A percentile compares a stretch with the other conserved stretches of the same genome.
Evolutionary conservation across 805 yeast species (phyloP).

Genomic region (Candida taoyuanica): DNA sequence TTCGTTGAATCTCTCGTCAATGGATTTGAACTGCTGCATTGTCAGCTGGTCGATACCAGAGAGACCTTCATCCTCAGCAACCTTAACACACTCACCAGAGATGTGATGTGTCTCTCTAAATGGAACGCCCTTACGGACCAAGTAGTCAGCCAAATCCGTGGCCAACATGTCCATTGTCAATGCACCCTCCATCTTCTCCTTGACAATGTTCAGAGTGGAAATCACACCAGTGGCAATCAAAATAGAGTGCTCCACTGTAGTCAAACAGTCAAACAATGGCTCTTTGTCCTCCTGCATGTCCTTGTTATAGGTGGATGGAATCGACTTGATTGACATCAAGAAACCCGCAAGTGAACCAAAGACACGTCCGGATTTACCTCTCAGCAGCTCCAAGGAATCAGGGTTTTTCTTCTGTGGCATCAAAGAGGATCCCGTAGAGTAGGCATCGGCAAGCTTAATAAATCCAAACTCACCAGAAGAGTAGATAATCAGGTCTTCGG

Average conservation of each 20-base stretch:
- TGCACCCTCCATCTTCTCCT: conserved; percentile 76
- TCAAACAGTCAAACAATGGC: conserved; percentile 88
- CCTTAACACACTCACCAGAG: conserved; percentile 94
- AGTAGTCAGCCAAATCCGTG: conserved; percentile 95
- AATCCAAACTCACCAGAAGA: conserved; percentile 98
- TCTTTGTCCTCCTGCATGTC: conserved; percentile 99
- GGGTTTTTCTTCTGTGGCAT: conserved; percentile 99
- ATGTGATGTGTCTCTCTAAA: conserved; percentile 99
- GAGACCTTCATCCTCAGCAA: conserved; percentile 73
- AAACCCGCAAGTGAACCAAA: conserved; percentile 95
- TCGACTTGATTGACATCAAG: conserved; percentile 93
- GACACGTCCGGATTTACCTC: conserved; percentile 97
- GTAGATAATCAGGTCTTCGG: conserved; percentile 92
- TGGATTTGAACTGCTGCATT: conserved; percentile 69
- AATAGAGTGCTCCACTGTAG: conserved; percentile 90
- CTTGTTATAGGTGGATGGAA: conserved; percentile 96
- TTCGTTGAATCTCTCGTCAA: conserved; percentile 72
- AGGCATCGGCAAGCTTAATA: conserved; percentile 90
- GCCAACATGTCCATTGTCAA: conserved; percentile 99
- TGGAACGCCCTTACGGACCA: conserved; percentile 97
- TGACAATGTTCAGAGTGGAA: conserved; percentile 73
- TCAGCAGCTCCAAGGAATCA: conserved; percentile 86
- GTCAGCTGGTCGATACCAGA: conserved; percentile 84
- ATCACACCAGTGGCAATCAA: conserved; percentile 95
- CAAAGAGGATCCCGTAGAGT: conserved; percentile 95